Evolutionary conservation across 1,284 basidiomycete species (phyloP).

Genomic region (Papiliotrema nemorosa): DNA sequence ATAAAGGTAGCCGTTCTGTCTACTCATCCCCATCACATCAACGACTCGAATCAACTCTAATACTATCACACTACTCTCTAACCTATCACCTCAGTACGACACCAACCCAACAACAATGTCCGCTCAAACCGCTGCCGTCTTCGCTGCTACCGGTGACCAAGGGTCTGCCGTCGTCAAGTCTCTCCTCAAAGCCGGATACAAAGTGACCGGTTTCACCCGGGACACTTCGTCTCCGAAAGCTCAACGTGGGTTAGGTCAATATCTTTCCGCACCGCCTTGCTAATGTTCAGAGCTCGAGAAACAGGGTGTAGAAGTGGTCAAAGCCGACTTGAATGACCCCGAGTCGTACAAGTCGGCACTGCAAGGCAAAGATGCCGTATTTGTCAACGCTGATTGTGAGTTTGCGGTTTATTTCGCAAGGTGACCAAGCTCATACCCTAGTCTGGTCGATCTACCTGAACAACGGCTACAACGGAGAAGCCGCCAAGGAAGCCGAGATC

Average conservation of each 20-base stretch:
- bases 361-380: slow-evolving; percentile 22
- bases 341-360: slow-evolving; percentile 14
- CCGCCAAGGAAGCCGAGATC: slow-evolving; percentile 13
- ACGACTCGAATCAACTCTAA: too few species aligned
- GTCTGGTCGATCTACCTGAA: slow-evolving; percentile 12
- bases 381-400: slow-evolving; percentile 30
- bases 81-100: too few species aligned
- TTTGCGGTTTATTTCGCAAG: not conserved
- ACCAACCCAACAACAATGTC: too few species aligned
- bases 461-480: slow-evolving; percentile 13
- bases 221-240: not conserved
- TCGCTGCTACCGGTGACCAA: slow-evolving; percentile 17
- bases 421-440: not conserved
- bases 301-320: slow-evolving; percentile 16
- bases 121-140: slow-evolving; percentile 5
- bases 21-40: too few species aligned
- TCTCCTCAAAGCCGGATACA: slow-evolving; percentile 10
- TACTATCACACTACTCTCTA: too few species aligned
- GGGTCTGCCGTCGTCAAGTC: slow-evolving; percentile 14
- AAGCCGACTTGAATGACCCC: slow-evolving; percentile 19
- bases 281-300: slow-evolving; percentile 8
- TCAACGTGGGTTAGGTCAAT: not conserved
- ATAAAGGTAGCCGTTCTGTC: too few species aligned
- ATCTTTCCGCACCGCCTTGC: too few species aligned
- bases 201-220: slow-evolving; percentile 1